Evolutionary conservation across 2,329 filamentous ascomycete species (phyloP).

Genomic region (Fusarium torulosum): DNA sequence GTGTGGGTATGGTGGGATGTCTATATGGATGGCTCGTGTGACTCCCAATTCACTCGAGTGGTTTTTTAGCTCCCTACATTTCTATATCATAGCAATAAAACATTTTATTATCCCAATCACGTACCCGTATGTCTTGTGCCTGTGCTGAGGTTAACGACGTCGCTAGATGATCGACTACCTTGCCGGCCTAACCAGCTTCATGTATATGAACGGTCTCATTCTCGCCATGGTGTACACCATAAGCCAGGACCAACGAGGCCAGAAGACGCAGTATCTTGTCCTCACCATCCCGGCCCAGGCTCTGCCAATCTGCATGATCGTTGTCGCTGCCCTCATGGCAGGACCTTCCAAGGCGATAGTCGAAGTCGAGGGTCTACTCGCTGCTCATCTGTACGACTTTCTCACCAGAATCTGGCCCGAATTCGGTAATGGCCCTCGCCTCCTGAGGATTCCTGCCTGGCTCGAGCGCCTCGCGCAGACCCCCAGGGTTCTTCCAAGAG

Average conservation of each 20-base stretch:
- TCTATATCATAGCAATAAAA: constrained; percentile 45
- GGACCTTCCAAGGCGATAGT: constrained; percentile 68
- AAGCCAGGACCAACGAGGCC: constrained; percentile 85
- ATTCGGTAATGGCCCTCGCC: constrained; percentile 85
- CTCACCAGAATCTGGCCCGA: constrained; percentile 88
- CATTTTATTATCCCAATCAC: constrained; percentile 30
- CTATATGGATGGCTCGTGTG: constrained; percentile 76
- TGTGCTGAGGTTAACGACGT: constrained; percentile 44
- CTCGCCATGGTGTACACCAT: constrained; percentile 87
- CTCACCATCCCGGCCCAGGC: constrained; percentile 85
- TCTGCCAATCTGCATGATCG: constrained; percentile 83
- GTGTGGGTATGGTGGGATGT: constrained; percentile 82
- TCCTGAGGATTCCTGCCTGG: constrained; percentile 79
- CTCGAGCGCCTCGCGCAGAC: constrained; percentile 75
- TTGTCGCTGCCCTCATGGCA: constrained; percentile 76
- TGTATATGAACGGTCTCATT: constrained; percentile 75
- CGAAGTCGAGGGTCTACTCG: constrained; percentile 82
- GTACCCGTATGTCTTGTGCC: constrained; percentile 17
- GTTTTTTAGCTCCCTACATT: constrained; percentile 73
- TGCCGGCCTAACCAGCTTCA: constrained; percentile 50
- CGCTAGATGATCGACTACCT: constrained; percentile 52
- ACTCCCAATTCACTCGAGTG: constrained; percentile 70
- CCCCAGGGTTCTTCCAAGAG: constrained; percentile 36
- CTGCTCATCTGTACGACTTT: constrained; percentile 93
- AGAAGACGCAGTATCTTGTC: constrained; percentile 82